phyloP scores from a whole-genome alignment of 208 protist species.

The Leishmania guyanensis region DNA sequence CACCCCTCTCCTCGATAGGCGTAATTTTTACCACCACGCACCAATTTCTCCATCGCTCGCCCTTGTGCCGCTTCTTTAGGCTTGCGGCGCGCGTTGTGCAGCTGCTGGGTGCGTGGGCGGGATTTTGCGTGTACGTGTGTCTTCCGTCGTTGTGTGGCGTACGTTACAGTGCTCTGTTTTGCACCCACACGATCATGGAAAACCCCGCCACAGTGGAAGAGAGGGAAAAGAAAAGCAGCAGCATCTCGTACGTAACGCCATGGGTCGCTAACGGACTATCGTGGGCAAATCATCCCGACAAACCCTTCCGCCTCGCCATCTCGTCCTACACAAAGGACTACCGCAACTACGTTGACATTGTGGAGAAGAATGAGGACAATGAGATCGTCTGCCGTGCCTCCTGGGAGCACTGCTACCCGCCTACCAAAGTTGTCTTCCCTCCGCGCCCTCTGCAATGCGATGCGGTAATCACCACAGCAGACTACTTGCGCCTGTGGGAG shows the following conservation, averaged over 20 bases:
- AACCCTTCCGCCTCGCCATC: constrained; percentile 88
- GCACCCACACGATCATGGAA: constrained; percentile 12
- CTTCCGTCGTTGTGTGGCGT: neutral
- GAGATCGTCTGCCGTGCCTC: constrained; percentile 63
- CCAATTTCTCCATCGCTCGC: neutral
- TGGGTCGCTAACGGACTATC: constrained; percentile 97
- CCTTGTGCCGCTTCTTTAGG: neutral
- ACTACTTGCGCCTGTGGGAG: constrained; percentile 98
- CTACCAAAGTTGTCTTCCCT: constrained; percentile 97
- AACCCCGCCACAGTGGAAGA: constrained; percentile 10
- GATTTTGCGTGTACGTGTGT: neutral
- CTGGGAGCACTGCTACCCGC: constrained; percentile 98
- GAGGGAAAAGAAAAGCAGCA: constrained; percentile 32
- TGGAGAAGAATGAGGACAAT: constrained; percentile 79
- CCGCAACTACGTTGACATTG: constrained; percentile 94
- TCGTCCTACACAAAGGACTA: constrained; percentile 97
- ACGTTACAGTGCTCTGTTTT: neutral
- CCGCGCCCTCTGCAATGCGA: constrained; percentile 87
- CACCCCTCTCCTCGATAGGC: neutral
- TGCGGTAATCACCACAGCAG: constrained; percentile 97
- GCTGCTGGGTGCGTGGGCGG: neutral
- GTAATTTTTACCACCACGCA: neutral
- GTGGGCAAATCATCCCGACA: constrained; percentile 74
- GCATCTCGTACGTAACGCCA: constrained; percentile 90
- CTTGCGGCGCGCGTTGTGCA: neutral